A percentile compares a stretch with the other conserved stretches of the same genome.
Evolutionary conservation across 805 yeast species (phyloP).

Genomic region (Myxozyma mucilagina): DNA sequence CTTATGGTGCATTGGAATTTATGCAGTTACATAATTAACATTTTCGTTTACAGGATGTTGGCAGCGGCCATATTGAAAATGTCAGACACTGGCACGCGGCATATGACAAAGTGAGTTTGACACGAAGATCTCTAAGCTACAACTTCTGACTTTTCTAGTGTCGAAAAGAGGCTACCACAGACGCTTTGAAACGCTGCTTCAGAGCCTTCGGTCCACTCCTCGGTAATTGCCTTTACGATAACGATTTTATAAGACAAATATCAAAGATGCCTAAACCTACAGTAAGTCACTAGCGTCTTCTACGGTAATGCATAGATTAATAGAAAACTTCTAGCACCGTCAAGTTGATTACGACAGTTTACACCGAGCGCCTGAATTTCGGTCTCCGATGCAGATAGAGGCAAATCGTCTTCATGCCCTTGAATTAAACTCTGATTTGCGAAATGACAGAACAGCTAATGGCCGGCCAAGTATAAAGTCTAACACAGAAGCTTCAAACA

Average conservation of each 20-base stretch:
- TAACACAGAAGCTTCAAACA: neutral
- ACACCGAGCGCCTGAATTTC: constrained; percentile 24
- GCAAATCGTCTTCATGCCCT: neutral
- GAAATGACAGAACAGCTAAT: neutral
- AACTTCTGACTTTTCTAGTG: constrained; percentile 42
- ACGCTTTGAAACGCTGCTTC: constrained; percentile 75
- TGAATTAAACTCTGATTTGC: neutral
- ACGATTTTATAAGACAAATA: constrained; percentile 34
- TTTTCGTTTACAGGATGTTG: constrained; percentile 49
- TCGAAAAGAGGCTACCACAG: constrained; percentile 81
- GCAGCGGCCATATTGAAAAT: constrained; percentile 70
- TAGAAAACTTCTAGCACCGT: neutral
- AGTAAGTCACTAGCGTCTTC: constrained; percentile 6
- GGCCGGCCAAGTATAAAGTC: neutral
- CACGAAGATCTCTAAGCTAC: neutral
- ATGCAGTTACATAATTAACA: neutral
- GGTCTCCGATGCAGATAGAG: constrained; percentile 1
- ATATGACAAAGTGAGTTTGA: constrained; percentile 52
- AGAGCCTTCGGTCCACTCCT: constrained; percentile 76
- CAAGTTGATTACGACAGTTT: constrained; percentile 18
- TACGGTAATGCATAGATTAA: neutral
- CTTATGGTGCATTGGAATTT: neutral
- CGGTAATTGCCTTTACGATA: constrained; percentile 50
- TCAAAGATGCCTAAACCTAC: constrained; percentile 24
- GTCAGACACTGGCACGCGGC: constrained; percentile 58